Percentiles rank a stretch among this genome's conserved stretches.
These are phyloP conservation scores for Eutrema heterophyllum DNA, from an alignment of 345 rosid genomes.

Conservation along the genomic window DNA sequence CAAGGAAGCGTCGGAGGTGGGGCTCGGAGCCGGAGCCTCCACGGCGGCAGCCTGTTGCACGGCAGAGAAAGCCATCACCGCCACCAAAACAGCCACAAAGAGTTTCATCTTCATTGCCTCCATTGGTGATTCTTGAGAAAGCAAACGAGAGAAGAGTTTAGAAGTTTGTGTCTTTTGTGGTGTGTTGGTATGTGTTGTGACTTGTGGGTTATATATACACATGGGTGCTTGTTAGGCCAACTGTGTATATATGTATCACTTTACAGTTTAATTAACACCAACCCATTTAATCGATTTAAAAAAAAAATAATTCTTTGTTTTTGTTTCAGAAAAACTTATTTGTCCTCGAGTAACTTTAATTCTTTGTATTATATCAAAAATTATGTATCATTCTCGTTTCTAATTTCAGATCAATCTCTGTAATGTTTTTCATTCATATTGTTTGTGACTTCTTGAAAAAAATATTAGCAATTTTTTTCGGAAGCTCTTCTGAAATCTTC, in stretches of 20 bases:
- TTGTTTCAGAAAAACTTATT: neutral
- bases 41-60: slow-evolving; percentile 24
- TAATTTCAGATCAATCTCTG: no score
- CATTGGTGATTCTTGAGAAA: slow-evolving; percentile 1
- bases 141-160: neutral
- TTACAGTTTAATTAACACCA: slow-evolving; percentile 5
- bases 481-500: no score
- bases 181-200: neutral
- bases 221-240: slow-evolving; percentile 1
- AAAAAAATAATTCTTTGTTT: neutral
- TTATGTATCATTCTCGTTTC: no score
- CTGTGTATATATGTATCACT: slow-evolving; percentile 7
- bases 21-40: slow-evolving; percentile 31
- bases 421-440: no score
- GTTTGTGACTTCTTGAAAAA: no score
- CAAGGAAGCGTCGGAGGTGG: slow-evolving; percentile 27
- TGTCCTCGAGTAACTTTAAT: neutral
- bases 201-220: slow-evolving; percentile 10
- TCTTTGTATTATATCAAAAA: no score
- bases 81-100: slow-evolving; percentile 20
- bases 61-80: slow-evolving; percentile 14
- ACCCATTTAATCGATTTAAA: neutral
- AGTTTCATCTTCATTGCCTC: slow-evolving; percentile 28
- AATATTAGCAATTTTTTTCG: no score
- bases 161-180: neutral